A percentile compares a stretch with the other conserved stretches of the same genome.
Conservation (phyloP, 495 filamentous ascomycete species). For the Aspergillus heteromorphus region DNA sequence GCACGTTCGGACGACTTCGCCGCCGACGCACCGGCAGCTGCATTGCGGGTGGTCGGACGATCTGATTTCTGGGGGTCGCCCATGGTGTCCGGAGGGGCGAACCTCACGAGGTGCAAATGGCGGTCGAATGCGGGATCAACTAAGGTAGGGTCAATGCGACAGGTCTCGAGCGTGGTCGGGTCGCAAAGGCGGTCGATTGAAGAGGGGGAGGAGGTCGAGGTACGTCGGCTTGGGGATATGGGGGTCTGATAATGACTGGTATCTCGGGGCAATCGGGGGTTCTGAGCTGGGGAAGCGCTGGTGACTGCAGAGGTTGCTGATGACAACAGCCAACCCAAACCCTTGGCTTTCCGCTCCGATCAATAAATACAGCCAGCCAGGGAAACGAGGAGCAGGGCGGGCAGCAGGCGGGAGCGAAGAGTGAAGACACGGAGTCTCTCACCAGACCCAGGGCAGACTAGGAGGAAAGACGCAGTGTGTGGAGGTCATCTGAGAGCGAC, state of each 20-base stretch:
- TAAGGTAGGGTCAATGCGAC: constrained; percentile 17
- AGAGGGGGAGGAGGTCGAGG: neutral
- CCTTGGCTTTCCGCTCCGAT: constrained; percentile 19
- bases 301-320: constrained; percentile 11
- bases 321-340: constrained; percentile 7
- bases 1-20: constrained; percentile 16
- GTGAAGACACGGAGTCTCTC: constrained; percentile 11
- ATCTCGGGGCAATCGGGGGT: constrained; percentile 5
- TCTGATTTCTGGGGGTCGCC: constrained; percentile 16
- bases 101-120: constrained; percentile 9
- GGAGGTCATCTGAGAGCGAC: constrained; percentile 24
- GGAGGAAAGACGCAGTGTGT: constrained; percentile 9
- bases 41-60: constrained; percentile 8
- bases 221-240: neutral
- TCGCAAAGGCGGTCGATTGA: constrained; percentile 12
- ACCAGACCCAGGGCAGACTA: constrained; percentile 17
- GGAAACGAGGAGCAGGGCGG: constrained; percentile 9
- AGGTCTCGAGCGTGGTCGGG: constrained; percentile 10
- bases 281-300: constrained; percentile 7
- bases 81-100: constrained; percentile 13
- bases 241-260: neutral
- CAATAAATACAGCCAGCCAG: constrained; percentile 14
- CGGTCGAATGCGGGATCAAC: constrained; percentile 15
- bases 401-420: constrained; percentile 11
- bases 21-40: constrained; percentile 8